These are phyloP conservation scores for Russula foetens DNA, from an alignment of 768 basidiomycete species.

Conservation along the genomic window DNA sequence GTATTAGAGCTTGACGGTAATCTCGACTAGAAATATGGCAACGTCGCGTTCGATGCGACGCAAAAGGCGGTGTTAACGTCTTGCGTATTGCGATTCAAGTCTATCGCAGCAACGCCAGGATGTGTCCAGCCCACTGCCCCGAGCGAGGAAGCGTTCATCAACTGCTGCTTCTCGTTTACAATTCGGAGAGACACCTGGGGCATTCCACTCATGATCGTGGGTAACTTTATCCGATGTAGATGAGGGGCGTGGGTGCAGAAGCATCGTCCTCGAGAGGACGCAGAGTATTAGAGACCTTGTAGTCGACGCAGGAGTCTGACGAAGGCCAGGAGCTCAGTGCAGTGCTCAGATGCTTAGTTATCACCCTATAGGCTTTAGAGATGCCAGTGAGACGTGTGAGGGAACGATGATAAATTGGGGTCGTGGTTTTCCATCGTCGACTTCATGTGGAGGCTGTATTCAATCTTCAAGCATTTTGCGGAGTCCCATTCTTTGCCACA, in stretches of 20 bases:
- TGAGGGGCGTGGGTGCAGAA: too few species aligned
- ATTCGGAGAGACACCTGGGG: constrained; percentile 80
- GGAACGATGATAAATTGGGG: too few species aligned
- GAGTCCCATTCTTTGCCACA: too few species aligned
- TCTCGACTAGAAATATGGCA: constrained; percentile 74
- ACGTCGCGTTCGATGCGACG: constrained; percentile 84
- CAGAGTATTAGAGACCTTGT: background rate
- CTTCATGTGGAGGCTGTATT: too few species aligned
- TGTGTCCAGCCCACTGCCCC: constrained; percentile 23
- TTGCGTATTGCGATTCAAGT: constrained; percentile 74
- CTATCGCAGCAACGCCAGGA: constrained; percentile 26
- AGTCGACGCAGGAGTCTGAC: too few species aligned
- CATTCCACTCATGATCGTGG: constrained; percentile 86
- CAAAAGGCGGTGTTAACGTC: constrained; percentile 93
- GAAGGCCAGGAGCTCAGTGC: too few species aligned
- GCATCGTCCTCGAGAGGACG: too few species aligned
- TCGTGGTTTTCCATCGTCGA: too few species aligned
- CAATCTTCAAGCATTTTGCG: too few species aligned
- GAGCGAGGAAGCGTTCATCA: constrained; percentile 68
- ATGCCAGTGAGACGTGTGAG: too few species aligned
- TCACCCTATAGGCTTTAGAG: too few species aligned
- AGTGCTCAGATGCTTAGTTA: too few species aligned
- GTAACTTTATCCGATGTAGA: constrained; percentile 67
- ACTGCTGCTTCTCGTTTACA: constrained; percentile 88
- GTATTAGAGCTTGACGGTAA: background rate